Base-by-base conservation (phyloP, 192 early-diverging fungal genomes). In the Linnemannia hyalina region DNA sequence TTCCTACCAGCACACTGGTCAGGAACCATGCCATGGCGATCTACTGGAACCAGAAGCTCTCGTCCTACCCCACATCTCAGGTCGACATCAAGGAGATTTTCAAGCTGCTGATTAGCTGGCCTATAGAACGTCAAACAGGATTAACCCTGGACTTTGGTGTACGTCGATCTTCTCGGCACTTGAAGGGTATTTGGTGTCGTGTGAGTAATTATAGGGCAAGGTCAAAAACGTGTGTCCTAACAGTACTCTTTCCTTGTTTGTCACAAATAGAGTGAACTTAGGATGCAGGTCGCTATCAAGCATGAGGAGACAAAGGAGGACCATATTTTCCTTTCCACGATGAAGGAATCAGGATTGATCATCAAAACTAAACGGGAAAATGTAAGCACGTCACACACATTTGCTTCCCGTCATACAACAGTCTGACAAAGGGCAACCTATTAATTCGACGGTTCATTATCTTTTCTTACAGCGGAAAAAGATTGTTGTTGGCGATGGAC, bases 11-110 rank as follows among this genome's bases (percentile, higher is more conserved):
- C 42, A 81, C 85, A 5, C 15, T 91, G 68, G 68, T 82, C 26
- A 88, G 90, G 18, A 89, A 91, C 60, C 89, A 90, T 73, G 40
- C 89, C 0, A 23, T 90, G 7, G 36, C 35, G 1, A 63, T 92
- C 22, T 88, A 89, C 54, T 74, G 82, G 40, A 49, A 77, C 23
- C n/a, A 83, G 13, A 60, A 81, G 11, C 75, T 89, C 20, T 29
- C 70, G 16, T n/a, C 44, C 22, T 57, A 73, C 4, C 82, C 78
- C 2, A 65, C 65, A 5, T 65, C 60, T 6, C 75, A 82, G 5
- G 69, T 89, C 9, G 93, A 94, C 44, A 90, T 92, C 65, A 96
- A 95, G 65, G 93, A 96, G 69, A 78, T 92, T 52, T 90, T 94
- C 10, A 90, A 88, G 72, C 60, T 80, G 22, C 32, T 95, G 23